Conservation (phyloP, 2,329 filamentous ascomycete genomes). For the Trichoderma koningiopsis region DNA sequence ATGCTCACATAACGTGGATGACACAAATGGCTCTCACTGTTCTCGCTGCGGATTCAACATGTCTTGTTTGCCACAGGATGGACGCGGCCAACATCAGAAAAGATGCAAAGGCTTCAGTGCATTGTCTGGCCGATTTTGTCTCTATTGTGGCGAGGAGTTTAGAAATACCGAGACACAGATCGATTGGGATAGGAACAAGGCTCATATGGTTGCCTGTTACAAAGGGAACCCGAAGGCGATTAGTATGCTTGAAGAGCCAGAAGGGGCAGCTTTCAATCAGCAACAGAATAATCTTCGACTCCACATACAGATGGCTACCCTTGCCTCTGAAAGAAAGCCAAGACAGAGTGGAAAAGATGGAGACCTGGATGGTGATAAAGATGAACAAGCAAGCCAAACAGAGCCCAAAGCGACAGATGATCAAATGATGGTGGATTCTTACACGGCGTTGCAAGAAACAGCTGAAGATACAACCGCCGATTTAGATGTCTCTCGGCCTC, state of each 20-base stretch:
- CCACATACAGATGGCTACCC: background rate
- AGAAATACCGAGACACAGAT: background rate
- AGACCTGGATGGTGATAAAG: background rate
- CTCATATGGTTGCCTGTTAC: constrained; percentile 21
- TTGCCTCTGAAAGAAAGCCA: background rate
- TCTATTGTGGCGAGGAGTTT: constrained; percentile 22
- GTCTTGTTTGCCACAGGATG: background rate
- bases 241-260: background rate
- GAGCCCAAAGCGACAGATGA: too few relatives aligned
- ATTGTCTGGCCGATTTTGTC: constrained; percentile 16
- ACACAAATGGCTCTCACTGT: constrained; percentile 9
- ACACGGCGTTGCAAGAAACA: background rate
- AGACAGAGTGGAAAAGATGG: background rate
- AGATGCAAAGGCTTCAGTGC: constrained; percentile 8
- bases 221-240: background rate
- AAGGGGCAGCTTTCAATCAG: background rate
- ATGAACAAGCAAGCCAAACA: background rate
- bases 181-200: constrained; percentile 13
- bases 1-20: constrained; percentile 8
- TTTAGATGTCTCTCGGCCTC: accelerated
- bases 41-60: constrained; percentile 16
- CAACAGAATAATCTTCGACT: background rate
- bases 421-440: too few relatives aligned
- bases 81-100: background rate
- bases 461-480: background rate